Evolutionary conservation across 257 asterid genomes (phyloP), one percentile per base, ranked within the genome.

Genomic region (Eucommia ulmoides): DNA sequence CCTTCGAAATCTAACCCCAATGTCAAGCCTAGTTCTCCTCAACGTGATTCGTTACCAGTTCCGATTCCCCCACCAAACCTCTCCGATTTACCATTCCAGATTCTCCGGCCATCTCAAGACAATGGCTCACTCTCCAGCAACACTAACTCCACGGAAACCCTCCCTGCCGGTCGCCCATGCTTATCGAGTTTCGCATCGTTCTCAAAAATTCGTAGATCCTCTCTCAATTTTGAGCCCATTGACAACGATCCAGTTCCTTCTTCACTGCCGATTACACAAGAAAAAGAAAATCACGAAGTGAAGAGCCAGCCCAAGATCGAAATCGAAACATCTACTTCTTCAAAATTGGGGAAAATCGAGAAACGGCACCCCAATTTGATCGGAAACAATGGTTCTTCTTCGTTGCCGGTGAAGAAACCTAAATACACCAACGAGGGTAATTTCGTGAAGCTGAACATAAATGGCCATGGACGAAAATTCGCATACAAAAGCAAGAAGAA

Each of bases 371-470:
- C 81, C 60, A 74, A 66, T 68, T 57, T 79, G 56, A 70, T 89
- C 45, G 84, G 84, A 21, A 63, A 57, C 41, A 51, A 53, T 54
- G 23, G 17, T 52, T 45, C 88, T 45, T 65, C 69, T 52, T 11
- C 58, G 19, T 22, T 33, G 41, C 23, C 57, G 1, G 64, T 12
- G 51, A 82, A 78, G 63, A 85, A 51, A 78, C 73, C 58, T 24
- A 89, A 74, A 63, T 41, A 67, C 62, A 72, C 20, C 3, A 64
- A 45, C 49, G 96, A 85, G 45, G 96, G 96, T 42, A 89, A 89
- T 65, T 89, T 89, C 65, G 98, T 89, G 76, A 89, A 77, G 82
- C 88, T 85, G 48, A 89, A 85, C 51, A 83, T 89, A 59, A 89
- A 85, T 70, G 98, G 98, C 23, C 74, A 81, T 25, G 94, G 98